Base-by-base conservation (phyloP, 208 protist genomes). In the Acanthamoeba castellanii region DNA sequence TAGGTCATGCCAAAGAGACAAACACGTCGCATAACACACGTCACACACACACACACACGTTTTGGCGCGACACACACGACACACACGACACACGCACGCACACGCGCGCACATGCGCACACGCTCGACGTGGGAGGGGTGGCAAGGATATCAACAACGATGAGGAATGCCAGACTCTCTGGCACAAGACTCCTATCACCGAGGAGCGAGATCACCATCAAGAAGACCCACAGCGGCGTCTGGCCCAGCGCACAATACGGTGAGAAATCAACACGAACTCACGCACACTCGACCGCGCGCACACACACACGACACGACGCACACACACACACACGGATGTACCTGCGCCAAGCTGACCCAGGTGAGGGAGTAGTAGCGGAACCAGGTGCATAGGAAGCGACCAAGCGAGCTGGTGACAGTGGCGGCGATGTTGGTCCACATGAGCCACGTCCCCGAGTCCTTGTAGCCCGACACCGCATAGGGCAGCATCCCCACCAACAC, bases 111-210 rank as follows among this genome's bases (percentile, higher is more conserved):
- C 47, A 52, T 11, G 11, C 47, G 47, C 47, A 52, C 47, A 52
- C 47, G 47, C 47, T 14, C 47, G n/a, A n/a, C n/a, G n/a, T n/a
- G n/a, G n/a, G n/a, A n/a, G n/a, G n/a, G n/a, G n/a, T n/a, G n/a
- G n/a, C n/a, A 90, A 90, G 59, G 55, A 61, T 90, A 90, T 70
- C 84, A 64, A 90, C 9, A 3, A 90, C 59, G 30, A 90, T 90
- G 16, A 90, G 84, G 34, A 90, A 90, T 3, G 84, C 84, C 27
- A 70, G 27, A 37, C 32, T 37, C 55, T 90, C 84, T 47, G 84
- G 84, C 50, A 90, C 59, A 16, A 70, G 84, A 22, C 55, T 30
- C 3, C 59, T 2, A n/a, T 61, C 50, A 20, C 84, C 59, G n/a
- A 90, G 30, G 11, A 90, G 59, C 55, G 55, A 61, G 42, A 90